These are phyloP conservation scores for Ceratocystis albifundus DNA, from an alignment of 2,329 filamentous ascomycete species.

Conservation along the genomic window DNA sequence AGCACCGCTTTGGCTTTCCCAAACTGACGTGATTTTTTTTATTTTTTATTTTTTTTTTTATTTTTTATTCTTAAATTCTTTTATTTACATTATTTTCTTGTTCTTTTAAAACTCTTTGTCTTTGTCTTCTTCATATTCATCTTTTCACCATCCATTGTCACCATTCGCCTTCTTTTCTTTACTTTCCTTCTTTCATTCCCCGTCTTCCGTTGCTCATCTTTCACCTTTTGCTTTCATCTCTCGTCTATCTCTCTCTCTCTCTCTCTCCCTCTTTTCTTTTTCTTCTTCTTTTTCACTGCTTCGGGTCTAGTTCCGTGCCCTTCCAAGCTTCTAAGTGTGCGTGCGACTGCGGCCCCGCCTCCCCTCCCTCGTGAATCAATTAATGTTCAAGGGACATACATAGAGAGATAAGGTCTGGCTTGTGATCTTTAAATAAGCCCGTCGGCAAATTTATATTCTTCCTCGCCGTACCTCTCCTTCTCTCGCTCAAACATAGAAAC, in stretches of 20 bases:
- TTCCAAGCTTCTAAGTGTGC: background rate
- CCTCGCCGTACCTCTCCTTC: background rate
- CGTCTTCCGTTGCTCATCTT: background rate
- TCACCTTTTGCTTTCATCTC: background rate
- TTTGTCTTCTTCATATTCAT: background rate
- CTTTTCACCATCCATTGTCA: background rate
- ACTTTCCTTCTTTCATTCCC: background rate
- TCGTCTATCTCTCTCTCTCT: background rate
- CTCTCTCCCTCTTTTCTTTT: no score
- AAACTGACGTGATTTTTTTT: slow-evolving; percentile 13
- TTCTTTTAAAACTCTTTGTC: background rate
- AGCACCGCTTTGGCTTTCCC: background rate
- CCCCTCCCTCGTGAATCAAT: background rate
- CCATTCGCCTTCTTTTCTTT: background rate
- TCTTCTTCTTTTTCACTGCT: background rate
- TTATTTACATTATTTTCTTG: background rate
- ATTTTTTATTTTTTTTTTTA: background rate
- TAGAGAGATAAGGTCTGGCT: background rate
- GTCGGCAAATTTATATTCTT: background rate
- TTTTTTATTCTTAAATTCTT: background rate
- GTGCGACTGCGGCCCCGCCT: slow-evolving; percentile 2
- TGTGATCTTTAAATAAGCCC: background rate
- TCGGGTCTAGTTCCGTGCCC: background rate
- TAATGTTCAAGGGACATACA: no score
- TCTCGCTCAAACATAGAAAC: slow-evolving; percentile 11